Evolutionary conservation across 768 basidiomycete genomes (phyloP), one percentile per base, ranked within the genome.

Genomic region (Phlebiopsis flavidoalba): DNA sequence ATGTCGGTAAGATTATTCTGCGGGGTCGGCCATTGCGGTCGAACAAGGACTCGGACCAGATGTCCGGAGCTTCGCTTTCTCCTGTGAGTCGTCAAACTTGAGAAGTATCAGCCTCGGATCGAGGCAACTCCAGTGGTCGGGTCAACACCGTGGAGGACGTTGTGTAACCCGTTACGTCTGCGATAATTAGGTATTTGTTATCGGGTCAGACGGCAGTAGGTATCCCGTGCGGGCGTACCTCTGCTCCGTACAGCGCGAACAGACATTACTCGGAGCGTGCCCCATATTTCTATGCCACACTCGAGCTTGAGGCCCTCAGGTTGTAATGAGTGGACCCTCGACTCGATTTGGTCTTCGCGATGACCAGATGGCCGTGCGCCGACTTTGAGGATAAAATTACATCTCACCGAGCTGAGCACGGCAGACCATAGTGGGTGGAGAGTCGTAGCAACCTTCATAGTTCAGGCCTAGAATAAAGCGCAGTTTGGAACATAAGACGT

Each of bases 341-440:
- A 94, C 66, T 60, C 77, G 77, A 69, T 86, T 83, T 6, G 83
- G 71, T n/a, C 69, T 88, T 91, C 10, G 84, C 86, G 37, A 91
- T 77, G 26, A 88, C 83, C 37, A 93, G 81, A 68, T 86, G 83
- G 48, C 90, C 84, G 10, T 80, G 72, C 49, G 77, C 76, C 7
- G 66, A 56, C 63, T 79, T 74, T 7, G 80, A 71, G 3, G 80
- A 73, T n/a, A 93, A n/a, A 78, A 5, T 73, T 74, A 71, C 86
- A 91, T 77, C 85, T 91, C 24, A 87, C 68, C 31, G 90, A 92
- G 63, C 77, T 78, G 8, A 85, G 64, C 53, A 92, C 86, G 0
- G 91, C 87, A 1, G 91, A 88, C 1, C n/a, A n/a, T n/a, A 90
- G 81, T 4, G 79, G 80, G 70, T 92, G 89, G 70, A 91, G 91